Base-by-base conservation (phyloP, 768 basidiomycete species). In the Calocera viscosa region DNA sequence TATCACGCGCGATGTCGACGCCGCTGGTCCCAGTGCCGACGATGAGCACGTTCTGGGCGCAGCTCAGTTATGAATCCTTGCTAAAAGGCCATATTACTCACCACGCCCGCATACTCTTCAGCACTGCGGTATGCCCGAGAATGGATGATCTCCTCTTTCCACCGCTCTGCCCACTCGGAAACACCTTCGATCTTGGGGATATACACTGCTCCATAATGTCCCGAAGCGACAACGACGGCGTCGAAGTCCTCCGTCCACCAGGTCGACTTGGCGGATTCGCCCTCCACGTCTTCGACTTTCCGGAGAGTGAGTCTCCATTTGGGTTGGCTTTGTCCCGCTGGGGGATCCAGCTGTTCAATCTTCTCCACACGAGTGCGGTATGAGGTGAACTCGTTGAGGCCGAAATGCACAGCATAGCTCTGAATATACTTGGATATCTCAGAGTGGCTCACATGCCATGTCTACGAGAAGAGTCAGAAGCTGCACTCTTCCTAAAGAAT, bases 161-260 rank as follows among this genome's bases (percentile, higher is more conserved):
- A 70, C 3, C 67, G 66, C 38, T 71, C 66, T 32, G 73, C 73
- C 77, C 76, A 77, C 33, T 69, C 71, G 19, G 70, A 49, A 12
- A 74, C 66, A 1, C 78, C 78, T 8, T 69, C 64, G n/a, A 78
- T 72, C 3, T 70, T 49, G 1, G 78, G 77, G 1, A 78, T 74
- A 49, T 75, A 73, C 7, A 77, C 73, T 8, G 75, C 72, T 22
- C 71, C 74, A 69, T 77, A 76, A 30, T 73, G 73, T 17, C 77
- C 78, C 0, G 74, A 71, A 24, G 74, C 76, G 28, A 75, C 71
- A 3, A 76, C 71, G 12, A 78, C 71, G 5, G 75, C 76, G 65
- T 77, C 76, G 66, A 78, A 76, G 19, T 74, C 73, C 65, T 76
- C 74, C 16, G 68, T 73, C 72, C 73, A 75, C 72, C 72, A 75